phyloP scores from a whole-genome alignment of 305 asterid genomes.

The Salvia sclarea region DNA sequence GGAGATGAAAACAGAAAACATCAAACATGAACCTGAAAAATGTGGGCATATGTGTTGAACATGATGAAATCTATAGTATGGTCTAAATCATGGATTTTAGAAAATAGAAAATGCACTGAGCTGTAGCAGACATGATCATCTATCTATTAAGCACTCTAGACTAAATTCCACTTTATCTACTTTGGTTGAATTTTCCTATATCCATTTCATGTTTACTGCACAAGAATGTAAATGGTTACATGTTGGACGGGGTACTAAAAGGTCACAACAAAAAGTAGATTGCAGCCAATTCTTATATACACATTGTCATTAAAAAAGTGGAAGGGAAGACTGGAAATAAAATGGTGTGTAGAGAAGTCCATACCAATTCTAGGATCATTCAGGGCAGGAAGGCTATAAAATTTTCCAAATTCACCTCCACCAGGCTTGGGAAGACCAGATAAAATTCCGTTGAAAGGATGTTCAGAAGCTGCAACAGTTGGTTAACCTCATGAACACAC shows the following conservation, averaged over 20 bases:
- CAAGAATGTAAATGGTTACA: too few relatives aligned
- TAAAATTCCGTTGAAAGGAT: conserved; percentile 68
- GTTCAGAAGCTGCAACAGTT: conserved; percentile 53
- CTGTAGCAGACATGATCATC: too few relatives aligned
- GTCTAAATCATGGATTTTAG: neutral
- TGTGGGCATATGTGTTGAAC: neutral
- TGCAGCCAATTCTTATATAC: neutral
- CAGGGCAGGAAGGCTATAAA: conserved; percentile 78
- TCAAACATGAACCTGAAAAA: neutral
- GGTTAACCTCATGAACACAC: conserved; percentile 3
- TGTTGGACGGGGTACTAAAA: neutral
- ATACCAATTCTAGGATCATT: conserved; percentile 81
- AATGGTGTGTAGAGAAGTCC: neutral
- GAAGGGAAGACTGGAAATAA: neutral
- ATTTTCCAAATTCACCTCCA: conserved; percentile 91
- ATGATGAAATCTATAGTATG: conserved; percentile 1
- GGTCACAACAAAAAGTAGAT: neutral
- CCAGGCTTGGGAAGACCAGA: conserved; percentile 77
- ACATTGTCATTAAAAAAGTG: neutral
- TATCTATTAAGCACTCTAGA: too few relatives aligned
- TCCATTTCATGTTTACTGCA: too few relatives aligned
- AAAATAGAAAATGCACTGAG: neutral
- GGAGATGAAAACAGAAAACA: neutral
- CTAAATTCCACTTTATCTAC: too few relatives aligned
- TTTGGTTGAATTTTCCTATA: too few relatives aligned